phyloP scores from a whole-genome alignment of 202 grass and related monocot genomes.

The Thinopyrum obtusiflorum region DNA sequence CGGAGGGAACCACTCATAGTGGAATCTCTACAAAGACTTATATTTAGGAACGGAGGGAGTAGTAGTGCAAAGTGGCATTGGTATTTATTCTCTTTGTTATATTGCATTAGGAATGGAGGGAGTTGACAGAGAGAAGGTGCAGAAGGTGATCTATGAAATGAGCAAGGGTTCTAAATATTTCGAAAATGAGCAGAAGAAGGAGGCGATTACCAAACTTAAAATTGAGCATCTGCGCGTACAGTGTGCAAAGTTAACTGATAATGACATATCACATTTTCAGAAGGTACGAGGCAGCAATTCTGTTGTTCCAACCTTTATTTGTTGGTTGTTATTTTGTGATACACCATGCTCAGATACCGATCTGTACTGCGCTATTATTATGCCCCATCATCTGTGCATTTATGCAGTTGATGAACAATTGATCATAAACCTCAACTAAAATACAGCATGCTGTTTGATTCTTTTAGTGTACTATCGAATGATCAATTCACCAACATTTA shows the following conservation, averaged over 20 bases:
- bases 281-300: conserved; percentile 37
- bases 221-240: conserved; percentile 62
- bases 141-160: conserved; percentile 85
- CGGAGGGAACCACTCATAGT: too few species aligned
- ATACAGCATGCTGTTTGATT: not conserved
- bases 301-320: conserved; percentile 4
- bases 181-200: conserved; percentile 91
- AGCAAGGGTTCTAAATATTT: conserved; percentile 97
- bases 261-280: conserved; percentile 76
- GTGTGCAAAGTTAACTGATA: conserved; percentile 58
- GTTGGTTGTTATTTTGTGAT: not conserved
- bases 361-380: not conserved
- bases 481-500: conserved; percentile 6
- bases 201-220: conserved; percentile 69
- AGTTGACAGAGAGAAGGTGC: conserved; percentile 89
- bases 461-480: not conserved
- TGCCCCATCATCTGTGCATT: not conserved
- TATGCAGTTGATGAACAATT: not conserved
- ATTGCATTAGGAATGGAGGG: conserved; percentile 88
- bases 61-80: not conserved
- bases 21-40: too few species aligned
- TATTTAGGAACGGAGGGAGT: too few species aligned
- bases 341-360: not conserved
- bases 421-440: not conserved
- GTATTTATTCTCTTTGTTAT: conserved; percentile 24